Percentiles rank a stretch among this genome's conserved stretches.
phyloP scores from a whole-genome alignment of 495 filamentous ascomycete species.

The Gamarada debralockiae region DNA sequence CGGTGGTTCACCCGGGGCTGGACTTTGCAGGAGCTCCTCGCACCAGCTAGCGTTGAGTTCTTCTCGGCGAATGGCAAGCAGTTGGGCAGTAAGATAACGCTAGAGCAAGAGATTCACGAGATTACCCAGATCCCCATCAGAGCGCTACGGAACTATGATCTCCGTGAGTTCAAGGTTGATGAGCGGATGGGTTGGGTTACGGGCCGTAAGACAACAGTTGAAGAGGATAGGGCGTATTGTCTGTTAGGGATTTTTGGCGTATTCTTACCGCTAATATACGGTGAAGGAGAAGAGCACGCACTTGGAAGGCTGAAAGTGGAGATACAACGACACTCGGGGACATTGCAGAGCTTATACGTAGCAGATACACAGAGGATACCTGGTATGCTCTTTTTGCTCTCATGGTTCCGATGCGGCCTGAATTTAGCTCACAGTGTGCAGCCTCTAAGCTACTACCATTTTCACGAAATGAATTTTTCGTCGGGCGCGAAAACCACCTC shows the following conservation, averaged over 20 bases:
- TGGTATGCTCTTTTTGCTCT: neutral
- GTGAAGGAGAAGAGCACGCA: neutral
- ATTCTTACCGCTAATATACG: neutral
- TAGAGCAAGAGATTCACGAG: conserved; percentile 2
- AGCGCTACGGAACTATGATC: conserved; percentile 11
- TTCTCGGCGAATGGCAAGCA: neutral
- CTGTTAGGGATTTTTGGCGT: neutral
- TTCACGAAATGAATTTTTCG: neutral
- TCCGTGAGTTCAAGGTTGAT: neutral
- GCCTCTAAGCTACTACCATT: neutral
- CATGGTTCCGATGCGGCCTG: neutral
- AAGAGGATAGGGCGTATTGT: neutral
- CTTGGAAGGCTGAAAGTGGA: neutral
- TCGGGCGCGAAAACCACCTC: neutral
- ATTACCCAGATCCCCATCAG: conserved; percentile 22
- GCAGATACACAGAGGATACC: no score
- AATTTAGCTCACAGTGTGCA: neutral
- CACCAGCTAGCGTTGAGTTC: conserved; percentile 2
- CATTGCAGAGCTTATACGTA: neutral
- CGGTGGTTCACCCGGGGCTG: neutral
- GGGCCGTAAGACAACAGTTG: neutral
- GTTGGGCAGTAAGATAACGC: neutral
- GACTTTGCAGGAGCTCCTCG: no score
- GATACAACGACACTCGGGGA: neutral
- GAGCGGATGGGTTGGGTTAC: neutral